phyloP scores from a whole-genome alignment of 805 yeast genomes.

The Yamadazyma nakazawae region DNA sequence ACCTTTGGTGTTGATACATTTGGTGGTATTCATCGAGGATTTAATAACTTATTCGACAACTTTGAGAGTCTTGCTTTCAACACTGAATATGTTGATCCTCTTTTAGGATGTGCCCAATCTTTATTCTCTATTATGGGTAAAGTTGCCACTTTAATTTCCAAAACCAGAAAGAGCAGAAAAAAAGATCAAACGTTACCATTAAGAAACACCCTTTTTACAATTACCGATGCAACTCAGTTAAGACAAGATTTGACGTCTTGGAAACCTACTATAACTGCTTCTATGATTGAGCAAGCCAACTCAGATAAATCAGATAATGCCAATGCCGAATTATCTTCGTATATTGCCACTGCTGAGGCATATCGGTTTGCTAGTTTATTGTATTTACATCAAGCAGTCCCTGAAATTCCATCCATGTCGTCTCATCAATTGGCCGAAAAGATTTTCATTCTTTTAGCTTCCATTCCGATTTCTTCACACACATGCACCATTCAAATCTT shows the following conservation, averaged over 20 bases:
- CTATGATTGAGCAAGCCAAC: constrained; percentile 24
- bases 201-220: constrained; percentile 42
- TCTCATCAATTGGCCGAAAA: constrained; percentile 58
- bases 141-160: constrained; percentile 54
- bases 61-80: constrained; percentile 35
- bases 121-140: constrained; percentile 62
- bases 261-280: constrained; percentile 47
- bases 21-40: constrained; percentile 13
- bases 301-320: constrained; percentile 16
- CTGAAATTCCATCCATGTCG: constrained; percentile 56
- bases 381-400: constrained; percentile 67
- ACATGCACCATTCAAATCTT: constrained; percentile 60
- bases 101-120: constrained; percentile 64
- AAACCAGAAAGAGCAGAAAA: constrained; percentile 39
- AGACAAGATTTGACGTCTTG: constrained; percentile 52
- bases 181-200: constrained; percentile 8
- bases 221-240: constrained; percentile 54
- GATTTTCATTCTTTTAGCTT: constrained; percentile 55
- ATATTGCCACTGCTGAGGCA: constrained; percentile 69
- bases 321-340: constrained; percentile 54
- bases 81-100: constrained; percentile 53
- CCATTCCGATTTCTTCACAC: constrained; percentile 58
- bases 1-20: constrained; percentile 10
- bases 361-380: constrained; percentile 58
- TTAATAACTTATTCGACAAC: constrained; percentile 32